phyloP scores from a whole-genome alignment of 2,329 filamentous ascomycete genomes.

The Pseudogymnoascus sp. region DNA sequence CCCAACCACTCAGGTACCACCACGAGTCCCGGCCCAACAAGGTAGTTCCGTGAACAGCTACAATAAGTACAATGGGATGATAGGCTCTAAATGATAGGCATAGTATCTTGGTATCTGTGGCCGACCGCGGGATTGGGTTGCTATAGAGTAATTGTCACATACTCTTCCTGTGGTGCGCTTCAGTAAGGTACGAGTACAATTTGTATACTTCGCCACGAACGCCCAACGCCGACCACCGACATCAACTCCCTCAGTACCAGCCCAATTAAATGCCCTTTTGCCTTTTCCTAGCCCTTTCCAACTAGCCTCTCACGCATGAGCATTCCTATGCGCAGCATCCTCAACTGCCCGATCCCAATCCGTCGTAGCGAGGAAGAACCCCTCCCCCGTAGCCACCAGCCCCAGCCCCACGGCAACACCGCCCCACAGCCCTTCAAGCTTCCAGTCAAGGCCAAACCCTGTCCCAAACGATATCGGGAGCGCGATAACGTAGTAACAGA shows the following conservation, averaged over 20 bases:
- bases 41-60: neutral
- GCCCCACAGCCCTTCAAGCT: slow-evolving; percentile 71
- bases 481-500: slow-evolving; percentile 78
- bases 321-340: slow-evolving; percentile 49
- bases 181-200: neutral
- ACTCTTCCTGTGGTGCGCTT: neutral
- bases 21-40: neutral
- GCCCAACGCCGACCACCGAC: neutral
- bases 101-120: neutral
- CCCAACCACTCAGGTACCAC: neutral
- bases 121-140: neutral
- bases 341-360: slow-evolving; percentile 54
- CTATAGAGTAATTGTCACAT: neutral
- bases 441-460: slow-evolving; percentile 70
- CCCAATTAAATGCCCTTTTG: neutral
- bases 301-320: slow-evolving; percentile 24
- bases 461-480: slow-evolving; percentile 74
- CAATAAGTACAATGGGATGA: neutral
- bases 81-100: neutral
- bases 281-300: neutral
- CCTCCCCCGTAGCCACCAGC: slow-evolving; percentile 46
- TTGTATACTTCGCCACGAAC: neutral
- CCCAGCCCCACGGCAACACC: slow-evolving; percentile 57
- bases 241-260: neutral
- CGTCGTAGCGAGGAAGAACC: slow-evolving; percentile 44